Conservation (phyloP, 1,284 basidiomycete genomes). For the Polyporus tsugae region DNA sequence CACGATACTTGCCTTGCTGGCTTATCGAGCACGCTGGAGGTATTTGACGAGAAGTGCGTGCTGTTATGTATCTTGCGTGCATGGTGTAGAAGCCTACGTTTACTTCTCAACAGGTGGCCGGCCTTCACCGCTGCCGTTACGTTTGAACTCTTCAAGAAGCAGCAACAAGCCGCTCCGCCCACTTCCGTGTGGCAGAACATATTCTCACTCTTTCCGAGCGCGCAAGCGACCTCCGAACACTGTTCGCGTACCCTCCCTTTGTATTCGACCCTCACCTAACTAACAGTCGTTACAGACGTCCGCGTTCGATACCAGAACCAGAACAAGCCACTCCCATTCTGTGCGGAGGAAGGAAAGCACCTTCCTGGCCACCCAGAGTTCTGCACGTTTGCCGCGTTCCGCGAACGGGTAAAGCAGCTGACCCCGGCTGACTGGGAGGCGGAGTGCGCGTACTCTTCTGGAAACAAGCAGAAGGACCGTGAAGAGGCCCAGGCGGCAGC, state of each 20-base stretch:
- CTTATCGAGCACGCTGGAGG: constrained; percentile 73
- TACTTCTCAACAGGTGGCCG: constrained; percentile 63
- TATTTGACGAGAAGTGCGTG: constrained; percentile 73
- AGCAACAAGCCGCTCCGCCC: constrained; percentile 25
- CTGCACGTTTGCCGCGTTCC: constrained; percentile 77
- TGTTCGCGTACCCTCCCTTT: constrained; percentile 45
- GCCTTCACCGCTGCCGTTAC: constrained; percentile 77
- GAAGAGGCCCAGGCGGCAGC: constrained; percentile 27
- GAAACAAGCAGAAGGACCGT: constrained; percentile 29
- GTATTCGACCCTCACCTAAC: background rate
- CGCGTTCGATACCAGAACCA: constrained; percentile 83
- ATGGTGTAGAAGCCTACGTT: background rate
- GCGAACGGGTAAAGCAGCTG: constrained; percentile 65
- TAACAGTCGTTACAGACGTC: constrained; percentile 54
- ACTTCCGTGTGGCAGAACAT: constrained; percentile 41
- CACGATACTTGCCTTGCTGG: constrained; percentile 84
- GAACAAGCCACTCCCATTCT: constrained; percentile 71
- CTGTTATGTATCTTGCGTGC: background rate
- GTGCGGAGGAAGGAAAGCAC: constrained; percentile 74
- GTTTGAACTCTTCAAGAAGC: constrained; percentile 73
- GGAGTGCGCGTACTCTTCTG: constrained; percentile 55
- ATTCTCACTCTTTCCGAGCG: constrained; percentile 36
- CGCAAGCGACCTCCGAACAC: constrained; percentile 43
- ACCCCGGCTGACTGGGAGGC: constrained; percentile 70
- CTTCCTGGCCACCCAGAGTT: constrained; percentile 78